Conservation (phyloP, 805 yeast species). For the Monosporozyma aerobia region DNA sequence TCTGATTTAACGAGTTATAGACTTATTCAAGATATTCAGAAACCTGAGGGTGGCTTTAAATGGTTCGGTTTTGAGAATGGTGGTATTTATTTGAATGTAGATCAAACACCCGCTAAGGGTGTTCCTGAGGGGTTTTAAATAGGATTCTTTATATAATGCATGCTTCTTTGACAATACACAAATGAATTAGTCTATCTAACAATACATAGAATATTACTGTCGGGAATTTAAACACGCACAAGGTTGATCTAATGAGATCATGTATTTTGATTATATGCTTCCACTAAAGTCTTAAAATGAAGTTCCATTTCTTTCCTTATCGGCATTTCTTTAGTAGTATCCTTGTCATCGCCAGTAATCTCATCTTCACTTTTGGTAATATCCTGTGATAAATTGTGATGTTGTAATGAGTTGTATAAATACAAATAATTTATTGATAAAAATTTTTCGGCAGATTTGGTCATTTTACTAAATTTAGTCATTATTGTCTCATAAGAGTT, state of each 20-base stretch:
- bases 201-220: background rate
- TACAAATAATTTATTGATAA: slow-evolving; percentile 46
- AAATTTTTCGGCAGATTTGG: slow-evolving; percentile 55
- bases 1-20: slow-evolving; percentile 73
- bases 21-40: slow-evolving; percentile 48
- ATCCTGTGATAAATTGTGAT: slow-evolving; percentile 11
- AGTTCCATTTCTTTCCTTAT: slow-evolving; percentile 24
- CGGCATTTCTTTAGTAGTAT: slow-evolving; percentile 8
- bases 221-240: background rate
- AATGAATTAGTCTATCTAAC: background rate
- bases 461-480: slow-evolving; percentile 54
- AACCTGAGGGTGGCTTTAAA: slow-evolving; percentile 37
- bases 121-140: slow-evolving; percentile 76
- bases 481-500: slow-evolving; percentile 72
- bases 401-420: slow-evolving; percentile 24
- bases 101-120: slow-evolving; percentile 61
- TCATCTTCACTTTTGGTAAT: slow-evolving; percentile 4
- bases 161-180: background rate
- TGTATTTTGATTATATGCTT: slow-evolving; percentile 22
- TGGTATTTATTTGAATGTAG: slow-evolving; percentile 37
- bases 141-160: too few relatives aligned
- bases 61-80: slow-evolving; percentile 46
- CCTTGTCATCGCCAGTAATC: background rate
- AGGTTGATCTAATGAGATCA: background rate
- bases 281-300: slow-evolving; percentile 24